A percentile compares a stretch with the other conserved stretches of the same genome.
phyloP scores from a whole-genome alignment of 176 grass and related monocot species.

The Aegilops speltoides region DNA sequence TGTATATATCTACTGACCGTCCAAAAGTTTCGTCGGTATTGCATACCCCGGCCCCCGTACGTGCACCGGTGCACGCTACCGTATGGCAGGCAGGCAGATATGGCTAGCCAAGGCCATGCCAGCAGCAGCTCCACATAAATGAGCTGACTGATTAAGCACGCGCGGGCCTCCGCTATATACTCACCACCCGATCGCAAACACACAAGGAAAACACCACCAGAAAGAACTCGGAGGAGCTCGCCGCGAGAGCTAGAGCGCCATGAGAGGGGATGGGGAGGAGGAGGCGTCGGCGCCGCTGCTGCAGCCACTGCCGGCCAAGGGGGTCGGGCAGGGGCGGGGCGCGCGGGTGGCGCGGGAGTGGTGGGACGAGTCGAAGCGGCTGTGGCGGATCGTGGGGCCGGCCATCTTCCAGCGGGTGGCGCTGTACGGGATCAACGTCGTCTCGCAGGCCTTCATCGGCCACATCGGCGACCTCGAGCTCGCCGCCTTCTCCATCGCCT shows the following conservation, averaged over 20 bases:
- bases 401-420: conserved; percentile 60
- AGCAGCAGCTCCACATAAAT: background rate
- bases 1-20: no score
- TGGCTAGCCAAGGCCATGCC: no score
- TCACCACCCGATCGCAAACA: background rate
- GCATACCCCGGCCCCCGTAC: no score
- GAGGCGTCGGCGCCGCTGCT: conserved; percentile 30
- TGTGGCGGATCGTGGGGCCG: conserved; percentile 60
- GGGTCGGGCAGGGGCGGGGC: no score
- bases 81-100: no score
- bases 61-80: no score
- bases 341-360: conserved; percentile 28
- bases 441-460: conserved; percentile 61
- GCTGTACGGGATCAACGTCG: conserved; percentile 42
- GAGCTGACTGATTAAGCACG: background rate
- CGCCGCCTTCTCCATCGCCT: conserved; percentile 59
- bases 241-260: background rate
- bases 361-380: conserved; percentile 10
- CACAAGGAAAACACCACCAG: no score
- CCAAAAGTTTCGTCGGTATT: no score
- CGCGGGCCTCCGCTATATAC: background rate
- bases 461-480: conserved; percentile 45
- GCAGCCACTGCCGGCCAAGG: background rate
- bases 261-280: background rate
- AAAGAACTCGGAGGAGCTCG: no score